Evolutionary conservation across 768 basidiomycete species (phyloP).

Genomic region (Sistotremastrum niveocremeum): DNA sequence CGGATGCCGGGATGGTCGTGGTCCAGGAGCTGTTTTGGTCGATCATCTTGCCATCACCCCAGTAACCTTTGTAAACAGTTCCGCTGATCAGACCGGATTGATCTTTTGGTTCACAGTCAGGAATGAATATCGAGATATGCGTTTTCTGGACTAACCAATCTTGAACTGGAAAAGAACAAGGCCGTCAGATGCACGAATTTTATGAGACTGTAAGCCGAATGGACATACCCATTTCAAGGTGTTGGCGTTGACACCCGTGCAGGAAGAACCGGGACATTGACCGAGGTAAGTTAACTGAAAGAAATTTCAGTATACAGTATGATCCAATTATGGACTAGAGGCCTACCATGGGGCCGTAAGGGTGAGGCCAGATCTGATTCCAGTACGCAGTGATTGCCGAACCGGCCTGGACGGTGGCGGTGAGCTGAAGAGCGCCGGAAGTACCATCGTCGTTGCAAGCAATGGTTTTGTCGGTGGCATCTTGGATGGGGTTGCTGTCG

Average conservation of each 20-base stretch:
- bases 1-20: constrained; percentile 4
- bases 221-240: constrained; percentile 4
- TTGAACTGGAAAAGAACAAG: constrained; percentile 7
- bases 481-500: constrained; percentile 6
- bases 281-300: constrained; percentile 5
- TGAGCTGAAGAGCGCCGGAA: constrained; percentile 6
- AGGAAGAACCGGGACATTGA: constrained; percentile 4
- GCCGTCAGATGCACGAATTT: neutral
- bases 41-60: constrained; percentile 8
- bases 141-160: constrained; percentile 1
- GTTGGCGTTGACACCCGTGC: constrained; percentile 7
- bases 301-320: neutral
- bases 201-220: neutral
- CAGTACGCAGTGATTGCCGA: constrained; percentile 6
- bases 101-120: constrained; percentile 1
- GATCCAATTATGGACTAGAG: constrained; percentile 19
- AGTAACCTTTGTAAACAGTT: constrained; percentile 5
- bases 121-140: no score
- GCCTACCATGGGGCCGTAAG: constrained; percentile 19
- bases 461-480: constrained; percentile 4
- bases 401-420: constrained; percentile 6
- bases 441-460: constrained; percentile 8
- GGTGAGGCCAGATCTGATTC: constrained; percentile 5
- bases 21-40: constrained; percentile 7
- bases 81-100: constrained; percentile 10